These are phyloP conservation scores for Colletotrichum karsti DNA, from an alignment of 2,329 filamentous ascomycete species.

Conservation along the genomic window DNA sequence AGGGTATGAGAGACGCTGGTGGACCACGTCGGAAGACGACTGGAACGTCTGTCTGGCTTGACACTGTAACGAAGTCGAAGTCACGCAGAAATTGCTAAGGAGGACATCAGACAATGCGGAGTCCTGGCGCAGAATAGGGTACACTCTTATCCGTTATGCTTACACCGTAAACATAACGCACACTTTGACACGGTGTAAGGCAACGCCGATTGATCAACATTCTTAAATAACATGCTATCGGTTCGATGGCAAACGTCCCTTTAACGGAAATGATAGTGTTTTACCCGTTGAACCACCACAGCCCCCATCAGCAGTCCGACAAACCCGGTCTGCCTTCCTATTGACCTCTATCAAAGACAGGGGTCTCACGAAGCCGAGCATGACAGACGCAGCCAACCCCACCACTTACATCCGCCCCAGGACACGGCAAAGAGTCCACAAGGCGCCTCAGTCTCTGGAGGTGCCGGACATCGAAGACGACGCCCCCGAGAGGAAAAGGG, in stretches of 20 bases:
- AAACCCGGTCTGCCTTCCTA: background rate
- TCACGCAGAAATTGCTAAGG: background rate
- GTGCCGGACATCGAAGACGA: slow-evolving; percentile 59
- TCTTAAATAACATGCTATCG: background rate
- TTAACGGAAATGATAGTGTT: background rate
- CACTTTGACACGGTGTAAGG: background rate
- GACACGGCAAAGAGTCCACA: slow-evolving; percentile 49
- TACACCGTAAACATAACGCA: background rate
- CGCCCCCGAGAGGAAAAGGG: slow-evolving; percentile 60
- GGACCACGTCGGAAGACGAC: background rate
- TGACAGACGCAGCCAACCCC: background rate
- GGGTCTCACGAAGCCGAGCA: background rate
- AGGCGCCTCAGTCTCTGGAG: slow-evolving; percentile 47
- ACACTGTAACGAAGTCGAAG: background rate
- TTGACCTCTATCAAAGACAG: background rate
- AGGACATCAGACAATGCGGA: background rate
- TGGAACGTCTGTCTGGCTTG: background rate
- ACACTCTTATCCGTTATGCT: slow-evolving; percentile 17
- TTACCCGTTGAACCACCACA: background rate
- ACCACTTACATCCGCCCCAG: slow-evolving; percentile 10
- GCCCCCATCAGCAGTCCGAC: background rate
- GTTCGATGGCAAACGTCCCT: background rate
- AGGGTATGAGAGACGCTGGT: no score
- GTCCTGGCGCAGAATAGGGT: no score
- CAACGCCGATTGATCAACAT: background rate